Conservation (phyloP, 805 yeast species). For the Jamesozyma jinghongensis region DNA sequence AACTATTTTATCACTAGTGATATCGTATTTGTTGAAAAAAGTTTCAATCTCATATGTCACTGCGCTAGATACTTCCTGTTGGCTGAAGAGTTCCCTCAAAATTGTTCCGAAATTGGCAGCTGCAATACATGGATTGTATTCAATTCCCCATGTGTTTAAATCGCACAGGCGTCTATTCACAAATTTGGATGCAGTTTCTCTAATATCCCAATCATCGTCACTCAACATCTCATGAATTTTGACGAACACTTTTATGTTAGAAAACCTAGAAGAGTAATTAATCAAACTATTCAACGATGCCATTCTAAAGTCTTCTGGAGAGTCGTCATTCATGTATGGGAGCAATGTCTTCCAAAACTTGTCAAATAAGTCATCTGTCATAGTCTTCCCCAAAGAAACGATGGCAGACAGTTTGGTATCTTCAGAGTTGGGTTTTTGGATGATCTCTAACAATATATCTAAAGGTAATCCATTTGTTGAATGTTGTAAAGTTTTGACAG, state of each 20-base stretch:
- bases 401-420: conserved; percentile 41
- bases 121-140: not conserved
- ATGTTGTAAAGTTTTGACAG: conserved; percentile 30
- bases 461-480: conserved; percentile 15
- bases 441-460: conserved; percentile 14
- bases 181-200: conserved; percentile 39
- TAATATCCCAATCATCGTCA: conserved; percentile 62
- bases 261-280: conserved; percentile 6
- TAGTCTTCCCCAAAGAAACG: conserved; percentile 43
- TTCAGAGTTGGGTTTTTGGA: conserved; percentile 33
- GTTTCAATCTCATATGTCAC: not conserved
- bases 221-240: conserved; percentile 33
- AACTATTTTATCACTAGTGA: conserved; percentile 8
- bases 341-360: conserved; percentile 7
- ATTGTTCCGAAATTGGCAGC: not conserved
- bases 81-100: conserved; percentile 1
- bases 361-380: conserved; percentile 16
- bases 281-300: conserved; percentile 20
- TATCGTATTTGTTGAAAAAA: conserved; percentile 11
- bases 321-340: conserved; percentile 13
- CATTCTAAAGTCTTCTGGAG: conserved; percentile 19
- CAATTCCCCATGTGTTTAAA: not conserved
- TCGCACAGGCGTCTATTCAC: conserved; percentile 25
- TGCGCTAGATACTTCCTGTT: not conserved
- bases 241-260: conserved; percentile 12